Evolutionary conservation across 2,329 filamentous ascomycete genomes (phyloP).

Genomic region (Verticillium longisporum): DNA sequence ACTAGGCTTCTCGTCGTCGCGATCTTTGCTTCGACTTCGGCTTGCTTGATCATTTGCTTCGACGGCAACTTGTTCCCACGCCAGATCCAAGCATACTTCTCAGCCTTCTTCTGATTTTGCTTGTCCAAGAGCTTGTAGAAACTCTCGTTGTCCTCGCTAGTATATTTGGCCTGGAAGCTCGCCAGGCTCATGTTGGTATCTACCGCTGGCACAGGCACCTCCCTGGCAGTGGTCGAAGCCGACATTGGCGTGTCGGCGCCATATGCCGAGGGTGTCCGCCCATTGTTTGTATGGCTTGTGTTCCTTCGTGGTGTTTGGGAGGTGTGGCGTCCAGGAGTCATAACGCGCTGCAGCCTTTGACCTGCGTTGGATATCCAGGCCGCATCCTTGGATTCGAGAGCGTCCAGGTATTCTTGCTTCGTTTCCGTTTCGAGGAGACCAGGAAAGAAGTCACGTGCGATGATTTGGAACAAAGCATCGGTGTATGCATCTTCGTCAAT

Average conservation of each 20-base stretch:
- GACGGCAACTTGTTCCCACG: slow-evolving; percentile 77
- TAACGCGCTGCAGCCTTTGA: slow-evolving; percentile 64
- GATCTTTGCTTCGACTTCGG: slow-evolving; percentile 51
- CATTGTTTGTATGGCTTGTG: slow-evolving; percentile 21
- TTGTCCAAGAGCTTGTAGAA: slow-evolving; percentile 90
- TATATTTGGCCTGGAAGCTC: slow-evolving; percentile 87
- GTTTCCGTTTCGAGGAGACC: slow-evolving; percentile 79
- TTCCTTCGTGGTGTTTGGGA: slow-evolving; percentile 14
- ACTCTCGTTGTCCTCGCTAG: slow-evolving; percentile 95
- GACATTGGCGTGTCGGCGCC: slow-evolving; percentile 69
- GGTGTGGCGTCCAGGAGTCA: slow-evolving; percentile 62
- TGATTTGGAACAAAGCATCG: slow-evolving; percentile 84
- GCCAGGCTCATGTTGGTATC: slow-evolving; percentile 76
- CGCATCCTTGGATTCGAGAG: slow-evolving; percentile 76
- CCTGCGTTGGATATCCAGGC: slow-evolving; percentile 83
- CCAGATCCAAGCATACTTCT: slow-evolving; percentile 88
- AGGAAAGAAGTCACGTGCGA: slow-evolving; percentile 94
- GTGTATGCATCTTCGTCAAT: slow-evolving; percentile 94
- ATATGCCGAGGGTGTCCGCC: slow-evolving; percentile 58
- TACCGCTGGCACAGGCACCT: slow-evolving; percentile 39
- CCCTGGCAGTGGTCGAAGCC: slow-evolving; percentile 30
- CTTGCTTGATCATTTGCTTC: slow-evolving; percentile 69
- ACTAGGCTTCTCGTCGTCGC: slow-evolving; percentile 35
- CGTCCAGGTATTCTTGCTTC: slow-evolving; percentile 88
- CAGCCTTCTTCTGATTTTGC: slow-evolving; percentile 76